These are phyloP conservation scores for Phytophthora podocarpi DNA, from an alignment of 352 stramenopile genomes.

Conservation along the genomic window DNA sequence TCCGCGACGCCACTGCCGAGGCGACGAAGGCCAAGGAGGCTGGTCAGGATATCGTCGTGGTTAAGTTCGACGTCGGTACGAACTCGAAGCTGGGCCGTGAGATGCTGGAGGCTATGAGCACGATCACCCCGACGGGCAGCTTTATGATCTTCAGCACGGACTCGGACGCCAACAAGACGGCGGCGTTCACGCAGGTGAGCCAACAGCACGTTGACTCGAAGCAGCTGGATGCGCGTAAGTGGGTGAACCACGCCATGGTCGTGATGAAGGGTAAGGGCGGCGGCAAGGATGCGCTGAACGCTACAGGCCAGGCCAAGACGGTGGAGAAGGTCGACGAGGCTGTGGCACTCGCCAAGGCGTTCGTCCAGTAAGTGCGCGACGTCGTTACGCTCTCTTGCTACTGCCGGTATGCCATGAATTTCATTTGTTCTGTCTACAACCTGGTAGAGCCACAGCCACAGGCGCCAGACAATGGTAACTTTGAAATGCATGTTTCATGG, in stretches of 20 bases:
- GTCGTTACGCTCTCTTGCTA: constrained; percentile 25
- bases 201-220: constrained; percentile 71
- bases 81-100: constrained; percentile 95
- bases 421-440: constrained; percentile 11
- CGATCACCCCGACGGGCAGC: constrained; percentile 80
- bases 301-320: constrained; percentile 83
- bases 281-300: constrained; percentile 88
- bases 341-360: constrained; percentile 67
- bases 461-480: too few relatives aligned
- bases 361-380: constrained; percentile 46
- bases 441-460: neutral
- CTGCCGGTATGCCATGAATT: constrained; percentile 1
- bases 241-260: constrained; percentile 92
- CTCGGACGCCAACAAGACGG: constrained; percentile 91
- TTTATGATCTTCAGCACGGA: constrained; percentile 95
- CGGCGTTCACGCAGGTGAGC: constrained; percentile 93
- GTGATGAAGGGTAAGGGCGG: constrained; percentile 95
- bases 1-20: constrained; percentile 58
- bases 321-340: constrained; percentile 72
- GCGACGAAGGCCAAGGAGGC: constrained; percentile 66
- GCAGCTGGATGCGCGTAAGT: constrained; percentile 91
- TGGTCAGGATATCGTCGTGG: constrained; percentile 75
- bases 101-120: constrained; percentile 92
- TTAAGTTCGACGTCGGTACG: constrained; percentile 93
- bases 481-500: too few relatives aligned